Evolutionary conservation across 2,329 filamentous ascomycete genomes (phyloP).

Genomic region (Akanthomyces uredinophilus): DNA sequence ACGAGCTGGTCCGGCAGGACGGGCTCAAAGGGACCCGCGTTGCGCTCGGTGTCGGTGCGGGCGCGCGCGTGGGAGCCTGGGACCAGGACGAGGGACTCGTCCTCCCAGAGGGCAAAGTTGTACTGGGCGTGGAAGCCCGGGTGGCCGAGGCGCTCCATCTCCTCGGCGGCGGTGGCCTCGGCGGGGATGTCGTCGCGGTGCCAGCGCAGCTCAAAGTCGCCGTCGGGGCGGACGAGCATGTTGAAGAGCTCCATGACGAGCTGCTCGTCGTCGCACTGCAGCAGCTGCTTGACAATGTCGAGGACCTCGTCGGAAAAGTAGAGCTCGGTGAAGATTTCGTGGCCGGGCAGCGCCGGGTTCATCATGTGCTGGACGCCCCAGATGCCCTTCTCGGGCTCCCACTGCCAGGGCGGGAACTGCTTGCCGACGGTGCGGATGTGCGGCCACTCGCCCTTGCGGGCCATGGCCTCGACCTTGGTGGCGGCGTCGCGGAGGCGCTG

Average conservation of each 20-base stretch:
- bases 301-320: conserved; percentile 70
- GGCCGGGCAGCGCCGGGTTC: conserved; percentile 63
- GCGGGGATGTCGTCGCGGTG: conserved; percentile 77
- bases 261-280: conserved; percentile 52
- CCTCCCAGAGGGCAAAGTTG: conserved; percentile 76
- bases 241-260: conserved; percentile 88
- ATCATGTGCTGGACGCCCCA: conserved; percentile 88
- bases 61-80: conserved; percentile 70
- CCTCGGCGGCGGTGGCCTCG: conserved; percentile 61
- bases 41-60: conserved; percentile 64
- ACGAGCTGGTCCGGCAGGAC: conserved; percentile 58
- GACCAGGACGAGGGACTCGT: conserved; percentile 68
- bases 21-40: conserved; percentile 59
- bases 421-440: conserved; percentile 80
- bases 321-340: conserved; percentile 55
- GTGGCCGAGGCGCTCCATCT: conserved; percentile 53
- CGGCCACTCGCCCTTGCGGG: conserved; percentile 70
- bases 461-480: conserved; percentile 50
- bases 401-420: conserved; percentile 83
- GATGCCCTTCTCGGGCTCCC: conserved; percentile 59
- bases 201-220: conserved; percentile 72
- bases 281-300: conserved; percentile 57
- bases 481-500: conserved; percentile 56
- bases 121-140: conserved; percentile 76
- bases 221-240: conserved; percentile 68